A percentile compares a stretch with the other conserved stretches of the same genome.
Evolutionary conservation across 768 basidiomycete genomes (phyloP).

Genomic region (Lentinula lateritia): DNA sequence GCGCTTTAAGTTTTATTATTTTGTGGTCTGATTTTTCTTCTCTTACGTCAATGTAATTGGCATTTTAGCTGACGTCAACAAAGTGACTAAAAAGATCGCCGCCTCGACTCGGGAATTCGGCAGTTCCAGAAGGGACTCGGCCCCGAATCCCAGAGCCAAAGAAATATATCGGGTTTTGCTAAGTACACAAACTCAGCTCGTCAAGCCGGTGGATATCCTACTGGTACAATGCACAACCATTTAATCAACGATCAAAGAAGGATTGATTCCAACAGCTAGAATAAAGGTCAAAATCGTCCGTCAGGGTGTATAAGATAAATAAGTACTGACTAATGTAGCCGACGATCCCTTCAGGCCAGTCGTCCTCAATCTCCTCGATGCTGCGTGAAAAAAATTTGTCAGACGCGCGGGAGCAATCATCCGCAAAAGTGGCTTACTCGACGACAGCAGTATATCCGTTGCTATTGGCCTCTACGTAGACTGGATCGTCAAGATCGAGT

Average conservation of each 20-base stretch:
- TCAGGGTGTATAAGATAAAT: not conserved
- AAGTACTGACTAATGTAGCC: constrained; percentile 24
- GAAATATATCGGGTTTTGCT: not conserved
- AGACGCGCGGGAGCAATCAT: not conserved
- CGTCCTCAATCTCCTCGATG: constrained; percentile 21
- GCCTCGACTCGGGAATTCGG: not conserved
- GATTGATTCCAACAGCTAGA: constrained; percentile 24
- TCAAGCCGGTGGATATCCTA: no score
- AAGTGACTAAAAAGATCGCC: not conserved
- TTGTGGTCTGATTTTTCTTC: not conserved
- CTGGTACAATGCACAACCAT: no score
- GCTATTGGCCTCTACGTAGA: constrained; percentile 14
- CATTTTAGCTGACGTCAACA: not conserved
- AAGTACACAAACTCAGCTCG: not conserved
- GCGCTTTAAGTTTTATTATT: not conserved
- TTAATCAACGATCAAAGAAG: constrained; percentile 13
- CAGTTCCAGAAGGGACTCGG: no score
- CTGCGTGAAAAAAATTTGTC: constrained; percentile 7
- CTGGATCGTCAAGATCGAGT: constrained; percentile 19
- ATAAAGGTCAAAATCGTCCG: not conserved
- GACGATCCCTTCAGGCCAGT: constrained; percentile 24
- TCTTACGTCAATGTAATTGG: not conserved
- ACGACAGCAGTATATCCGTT: constrained; percentile 25
- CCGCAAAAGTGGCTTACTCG: constrained; percentile 13
- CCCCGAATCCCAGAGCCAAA: no score